Evolutionary conservation across 2,329 filamentous ascomycete species (phyloP), one percentile per base, ranked within the genome.

Genomic region (Cordyceps cicadae): DNA sequence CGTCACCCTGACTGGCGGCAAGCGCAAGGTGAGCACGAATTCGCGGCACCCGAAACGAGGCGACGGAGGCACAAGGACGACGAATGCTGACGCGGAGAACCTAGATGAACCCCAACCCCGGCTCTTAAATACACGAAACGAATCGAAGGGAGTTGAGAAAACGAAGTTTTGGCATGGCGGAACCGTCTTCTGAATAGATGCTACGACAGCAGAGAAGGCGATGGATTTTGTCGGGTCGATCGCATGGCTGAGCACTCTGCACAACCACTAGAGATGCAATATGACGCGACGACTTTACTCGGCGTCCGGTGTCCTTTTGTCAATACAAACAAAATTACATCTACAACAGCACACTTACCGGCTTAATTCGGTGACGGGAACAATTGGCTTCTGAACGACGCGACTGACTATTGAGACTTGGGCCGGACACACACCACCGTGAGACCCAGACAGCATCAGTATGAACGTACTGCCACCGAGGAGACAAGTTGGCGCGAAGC

Each of bases 1-100:
- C 82, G 92, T 97, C 76, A 94, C 90, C 74, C 85, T 96, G 81
- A 95, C 92, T 69, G 92, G 92, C 79, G 93, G 93, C 82, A 97
- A 97, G 92, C 86, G 93, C 80, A 97, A 97, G 91, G 91, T 94
- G 79, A 75, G 81, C 67, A 64, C 61, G 15, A 34, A 49, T 41
- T 3, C 12, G 11, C 12, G 11, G 39, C 6, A n/a, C n/a, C 12
- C 19, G 12, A 39, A 39, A 32, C 32, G 15, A n/a, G 21, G 26
- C 29, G 24, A 15, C 39, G 39, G 2, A 37, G 15, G 15, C 17
- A 1, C n/a, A 12, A 29, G 17, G 21, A 41, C 29, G n/a, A 34
- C 17, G 52, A 34, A 54, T 26, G 9, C 45, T 45, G 34, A 48
- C 43, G 12, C 14, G 9, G 26, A 60, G 19, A 55, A 55, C 39